Conservation (phyloP, 768 basidiomycete species). For the Gloeopeniophorella convolvens region DNA sequence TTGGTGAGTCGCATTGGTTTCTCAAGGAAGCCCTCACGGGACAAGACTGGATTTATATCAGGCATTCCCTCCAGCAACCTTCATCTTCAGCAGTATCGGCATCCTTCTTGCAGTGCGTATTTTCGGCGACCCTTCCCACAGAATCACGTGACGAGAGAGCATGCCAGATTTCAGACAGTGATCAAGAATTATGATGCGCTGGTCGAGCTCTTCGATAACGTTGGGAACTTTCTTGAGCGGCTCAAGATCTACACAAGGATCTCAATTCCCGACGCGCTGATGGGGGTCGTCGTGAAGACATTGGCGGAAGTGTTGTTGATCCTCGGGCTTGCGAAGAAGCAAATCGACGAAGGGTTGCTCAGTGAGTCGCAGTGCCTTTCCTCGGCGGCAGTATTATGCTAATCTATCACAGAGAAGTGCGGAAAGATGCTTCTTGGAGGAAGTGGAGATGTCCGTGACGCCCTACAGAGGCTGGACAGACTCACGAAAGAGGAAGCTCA, state of each 20-base stretch:
- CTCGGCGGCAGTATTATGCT: neutral
- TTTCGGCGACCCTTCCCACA: no score
- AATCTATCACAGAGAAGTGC: neutral
- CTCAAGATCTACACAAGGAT: neutral
- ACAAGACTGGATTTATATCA: no score
- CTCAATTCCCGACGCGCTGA: neutral
- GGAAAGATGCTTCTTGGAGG: conserved; percentile 1
- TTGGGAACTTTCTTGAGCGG: neutral
- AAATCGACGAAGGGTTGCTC: neutral
- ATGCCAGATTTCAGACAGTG: no score
- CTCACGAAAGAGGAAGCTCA: neutral
- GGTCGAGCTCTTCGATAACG: no score
- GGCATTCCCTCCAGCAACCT: no score
- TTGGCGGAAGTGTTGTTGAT: no score
- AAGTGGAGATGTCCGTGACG: neutral
- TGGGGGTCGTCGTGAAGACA: neutral
- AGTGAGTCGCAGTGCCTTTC: neutral
- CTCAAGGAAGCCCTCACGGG: no score
- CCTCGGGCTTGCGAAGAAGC: conserved; percentile 1
- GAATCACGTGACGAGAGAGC: no score
- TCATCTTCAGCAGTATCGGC: no score
- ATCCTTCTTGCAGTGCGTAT: no score
- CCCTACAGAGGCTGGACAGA: conserved; percentile 1
- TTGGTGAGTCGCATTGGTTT: no score
- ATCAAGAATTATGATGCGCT: neutral